A percentile compares a stretch with the other conserved stretches of the same genome.
These are phyloP conservation scores for Arthrobotrys pseudoclavata DNA, from an alignment of 2,329 filamentous ascomycete genomes.

Conservation along the genomic window DNA sequence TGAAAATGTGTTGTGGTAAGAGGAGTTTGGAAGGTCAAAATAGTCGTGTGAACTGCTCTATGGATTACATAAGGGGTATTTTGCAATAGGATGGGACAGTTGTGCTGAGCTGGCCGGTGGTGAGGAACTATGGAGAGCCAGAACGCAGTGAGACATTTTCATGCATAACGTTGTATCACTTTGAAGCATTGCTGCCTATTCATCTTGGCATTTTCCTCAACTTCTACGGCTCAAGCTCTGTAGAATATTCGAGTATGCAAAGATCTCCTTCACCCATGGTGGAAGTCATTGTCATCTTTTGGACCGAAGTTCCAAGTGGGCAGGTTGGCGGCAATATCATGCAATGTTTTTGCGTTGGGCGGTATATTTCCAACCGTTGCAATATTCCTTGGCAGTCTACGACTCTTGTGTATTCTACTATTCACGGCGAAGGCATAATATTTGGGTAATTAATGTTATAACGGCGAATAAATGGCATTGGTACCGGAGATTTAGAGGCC, in stretches of 20 bases:
- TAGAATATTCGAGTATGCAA: conserved; percentile 18
- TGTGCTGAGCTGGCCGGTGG: not conserved
- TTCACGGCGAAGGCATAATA: not conserved
- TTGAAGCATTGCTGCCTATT: conserved; percentile 25
- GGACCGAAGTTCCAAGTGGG: not conserved
- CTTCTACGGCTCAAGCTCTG: not conserved
- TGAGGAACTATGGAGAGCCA: not conserved
- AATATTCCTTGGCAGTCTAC: not conserved
- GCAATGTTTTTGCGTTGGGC: not conserved
- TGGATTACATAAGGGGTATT: not conserved
- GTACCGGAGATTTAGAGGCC: not conserved
- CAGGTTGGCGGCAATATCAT: not conserved
- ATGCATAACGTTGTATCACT: conserved; percentile 16
- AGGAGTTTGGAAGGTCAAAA: conserved; percentile 7
- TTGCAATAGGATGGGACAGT: not conserved
- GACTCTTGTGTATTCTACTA: not conserved
- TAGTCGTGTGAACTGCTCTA: not conserved
- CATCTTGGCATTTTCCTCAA: not conserved
- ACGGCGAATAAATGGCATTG: not conserved
- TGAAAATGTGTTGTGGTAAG: not conserved
- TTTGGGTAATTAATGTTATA: not conserved
- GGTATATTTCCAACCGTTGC: not conserved
- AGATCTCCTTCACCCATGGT: not conserved
- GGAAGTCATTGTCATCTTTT: not conserved
- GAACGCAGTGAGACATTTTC: not conserved